A percentile compares a stretch with the other conserved stretches of the same genome.
Evolutionary conservation across 768 basidiomycete species (phyloP).

Genomic region (Myochromella boudieri): DNA sequence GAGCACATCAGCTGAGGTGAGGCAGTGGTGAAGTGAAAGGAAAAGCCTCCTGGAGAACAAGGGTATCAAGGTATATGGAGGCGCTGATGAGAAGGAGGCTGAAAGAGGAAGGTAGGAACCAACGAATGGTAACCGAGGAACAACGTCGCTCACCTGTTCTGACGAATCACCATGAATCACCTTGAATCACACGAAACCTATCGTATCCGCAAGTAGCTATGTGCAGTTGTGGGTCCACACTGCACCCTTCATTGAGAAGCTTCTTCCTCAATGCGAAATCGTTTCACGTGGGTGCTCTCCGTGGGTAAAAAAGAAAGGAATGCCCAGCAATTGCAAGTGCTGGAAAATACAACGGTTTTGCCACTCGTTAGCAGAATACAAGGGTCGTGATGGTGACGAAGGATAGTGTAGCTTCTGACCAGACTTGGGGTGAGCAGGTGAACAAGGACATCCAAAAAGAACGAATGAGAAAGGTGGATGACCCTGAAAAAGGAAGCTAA

Average conservation of each 20-base stretch:
- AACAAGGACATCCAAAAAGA: slow-evolving; percentile 30
- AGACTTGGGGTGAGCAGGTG: slow-evolving; percentile 10
- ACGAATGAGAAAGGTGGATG: slow-evolving; percentile 22
- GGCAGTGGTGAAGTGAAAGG: too few relatives aligned
- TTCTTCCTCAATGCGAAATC: too few relatives aligned
- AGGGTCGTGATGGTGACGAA: slow-evolving; percentile 28
- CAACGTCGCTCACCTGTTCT: background rate
- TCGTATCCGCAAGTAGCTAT: background rate
- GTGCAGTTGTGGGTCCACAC: slow-evolving; percentile 16
- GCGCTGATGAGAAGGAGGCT: slow-evolving; percentile 9
- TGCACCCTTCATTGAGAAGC: slow-evolving; percentile 12
- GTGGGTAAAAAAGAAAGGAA: too few relatives aligned
- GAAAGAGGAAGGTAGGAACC: slow-evolving; percentile 13
- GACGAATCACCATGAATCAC: too few relatives aligned
- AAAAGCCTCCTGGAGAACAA: slow-evolving; percentile 28
- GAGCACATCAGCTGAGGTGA: slow-evolving; percentile 7
- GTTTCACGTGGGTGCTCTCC: too few relatives aligned
- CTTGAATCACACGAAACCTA: background rate
- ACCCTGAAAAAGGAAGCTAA: slow-evolving; percentile 26
- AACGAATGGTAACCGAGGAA: slow-evolving; percentile 2
- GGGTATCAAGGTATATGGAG: slow-evolving; percentile 17
- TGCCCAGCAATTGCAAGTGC: too few relatives aligned
- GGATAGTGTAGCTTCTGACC: slow-evolving; percentile 8
- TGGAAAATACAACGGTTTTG: slow-evolving; percentile 7
- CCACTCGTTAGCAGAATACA: slow-evolving; percentile 18